These are phyloP conservation scores for Seiridium cupressi DNA, from an alignment of 2,329 filamentous ascomycete genomes.

Conservation along the genomic window DNA sequence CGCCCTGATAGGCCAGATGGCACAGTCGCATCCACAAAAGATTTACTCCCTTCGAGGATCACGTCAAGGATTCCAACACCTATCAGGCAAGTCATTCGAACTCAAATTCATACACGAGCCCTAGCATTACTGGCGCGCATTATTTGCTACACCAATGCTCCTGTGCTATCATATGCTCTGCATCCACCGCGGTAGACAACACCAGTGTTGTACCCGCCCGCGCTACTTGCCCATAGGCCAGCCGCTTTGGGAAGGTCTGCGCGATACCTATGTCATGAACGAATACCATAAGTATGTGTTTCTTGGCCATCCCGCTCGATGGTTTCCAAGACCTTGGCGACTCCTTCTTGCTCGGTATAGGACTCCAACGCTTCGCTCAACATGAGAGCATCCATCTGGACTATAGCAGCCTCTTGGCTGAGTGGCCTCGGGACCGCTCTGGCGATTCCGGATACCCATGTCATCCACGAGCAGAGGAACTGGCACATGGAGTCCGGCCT, in stretches of 20 bases:
- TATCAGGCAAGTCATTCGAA: not conserved
- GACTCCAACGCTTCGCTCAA: not conserved
- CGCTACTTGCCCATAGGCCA: no score
- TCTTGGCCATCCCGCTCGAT: not conserved
- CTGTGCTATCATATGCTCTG: no score
- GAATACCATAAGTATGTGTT: not conserved
- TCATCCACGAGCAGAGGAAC: not conserved
- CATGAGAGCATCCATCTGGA: slow-evolving; percentile 2
- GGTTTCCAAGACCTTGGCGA: not conserved
- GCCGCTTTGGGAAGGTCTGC: not conserved
- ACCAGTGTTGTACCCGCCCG: no score
- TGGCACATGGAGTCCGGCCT: not conserved
- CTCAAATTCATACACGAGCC: not conserved
- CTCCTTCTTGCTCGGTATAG: not conserved
- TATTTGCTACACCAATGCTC: no score
- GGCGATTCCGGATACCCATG: not conserved
- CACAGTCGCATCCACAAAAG: not conserved
- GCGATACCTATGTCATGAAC: not conserved
- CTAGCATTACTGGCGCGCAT: no score
- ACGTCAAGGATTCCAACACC: not conserved
- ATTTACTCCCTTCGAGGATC: not conserved
- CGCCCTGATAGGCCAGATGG: not conserved
- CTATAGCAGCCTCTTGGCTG: not conserved
- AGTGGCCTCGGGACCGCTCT: not conserved
- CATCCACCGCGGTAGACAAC: no score